Percentiles rank a stretch among this genome's conserved stretches.
phyloP scores from a whole-genome alignment of 176 grass and related monocot species.

The Tuctoria greenei region DNA sequence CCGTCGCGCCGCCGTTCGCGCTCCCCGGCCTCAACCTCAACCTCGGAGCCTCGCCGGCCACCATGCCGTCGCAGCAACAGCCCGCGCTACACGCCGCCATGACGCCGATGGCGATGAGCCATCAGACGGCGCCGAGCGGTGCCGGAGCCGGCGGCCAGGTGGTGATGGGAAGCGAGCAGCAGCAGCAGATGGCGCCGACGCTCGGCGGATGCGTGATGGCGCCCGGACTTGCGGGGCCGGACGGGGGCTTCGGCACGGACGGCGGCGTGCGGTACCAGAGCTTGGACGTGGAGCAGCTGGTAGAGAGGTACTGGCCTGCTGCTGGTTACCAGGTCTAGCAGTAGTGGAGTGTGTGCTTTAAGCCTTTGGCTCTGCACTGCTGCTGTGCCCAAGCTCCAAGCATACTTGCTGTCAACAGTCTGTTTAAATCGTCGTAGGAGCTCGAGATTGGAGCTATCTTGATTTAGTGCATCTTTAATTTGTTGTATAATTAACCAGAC shows the following conservation, averaged over 20 bases:
- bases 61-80: background rate
- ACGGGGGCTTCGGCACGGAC: conserved; percentile 34
- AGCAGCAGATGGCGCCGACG: conserved; percentile 23
- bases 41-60: conserved; percentile 34
- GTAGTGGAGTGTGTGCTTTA: background rate
- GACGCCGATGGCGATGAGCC: conserved; percentile 37
- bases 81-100: conserved; percentile 12
- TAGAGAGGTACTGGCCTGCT: conserved; percentile 75
- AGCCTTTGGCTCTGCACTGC: background rate
- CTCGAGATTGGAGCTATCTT: background rate
- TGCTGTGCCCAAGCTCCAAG: background rate
- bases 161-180: conserved; percentile 6
- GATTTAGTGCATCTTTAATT: conserved; percentile 2
- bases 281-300: conserved; percentile 61
- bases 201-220: conserved; percentile 30
- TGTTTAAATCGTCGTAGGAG: background rate
- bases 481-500: conserved; percentile 35
- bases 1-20: conserved; percentile 35
- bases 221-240: background rate
- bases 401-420: background rate
- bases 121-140: background rate
- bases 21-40: conserved; percentile 65
- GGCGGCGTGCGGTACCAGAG: conserved; percentile 43
- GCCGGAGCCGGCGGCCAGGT: background rate
- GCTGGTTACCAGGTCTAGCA: conserved; percentile 40